These are phyloP conservation scores for Suillus paluster DNA, from an alignment of 768 basidiomycete species.

Conservation along the genomic window DNA sequence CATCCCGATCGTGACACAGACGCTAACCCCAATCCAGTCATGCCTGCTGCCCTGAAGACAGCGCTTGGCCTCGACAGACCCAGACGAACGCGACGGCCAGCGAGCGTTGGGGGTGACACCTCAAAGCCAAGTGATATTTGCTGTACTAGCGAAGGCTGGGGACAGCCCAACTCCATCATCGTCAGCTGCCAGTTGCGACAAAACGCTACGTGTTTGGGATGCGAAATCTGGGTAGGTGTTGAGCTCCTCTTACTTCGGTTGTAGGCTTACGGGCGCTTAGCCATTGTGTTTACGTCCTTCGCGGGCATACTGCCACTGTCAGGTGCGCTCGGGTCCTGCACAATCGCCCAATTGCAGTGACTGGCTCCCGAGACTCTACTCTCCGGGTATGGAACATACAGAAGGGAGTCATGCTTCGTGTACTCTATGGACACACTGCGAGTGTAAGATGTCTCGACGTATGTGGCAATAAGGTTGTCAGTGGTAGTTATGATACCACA, in stretches of 20 bases:
- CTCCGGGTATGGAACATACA: slow-evolving; percentile 95
- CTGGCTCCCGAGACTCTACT: slow-evolving; percentile 86
- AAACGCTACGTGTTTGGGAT: slow-evolving; percentile 92
- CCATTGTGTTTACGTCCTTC: slow-evolving; percentile 76
- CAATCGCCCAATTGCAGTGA: slow-evolving; percentile 85
- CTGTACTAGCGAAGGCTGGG: slow-evolving; percentile 85
- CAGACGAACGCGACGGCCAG: slow-evolving; percentile 20
- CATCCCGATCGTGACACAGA: slow-evolving; percentile 15
- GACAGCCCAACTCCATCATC: slow-evolving; percentile 79
- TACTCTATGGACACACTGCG: slow-evolving; percentile 75
- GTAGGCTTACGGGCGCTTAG: slow-evolving; percentile 29
- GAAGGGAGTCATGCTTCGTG: slow-evolving; percentile 64
- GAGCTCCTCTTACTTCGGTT: neutral
- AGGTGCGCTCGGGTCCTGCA: slow-evolving; percentile 89
- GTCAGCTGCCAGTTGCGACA: slow-evolving; percentile 95
- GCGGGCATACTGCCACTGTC: slow-evolving; percentile 89
- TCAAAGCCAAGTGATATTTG: slow-evolving; percentile 56
- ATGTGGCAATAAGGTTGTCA: slow-evolving; percentile 80
- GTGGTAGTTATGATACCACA: slow-evolving; percentile 92
- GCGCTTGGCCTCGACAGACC: slow-evolving; percentile 52
- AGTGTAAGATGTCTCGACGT: slow-evolving; percentile 92
- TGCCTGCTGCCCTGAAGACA: slow-evolving; percentile 43
- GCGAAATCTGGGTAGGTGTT: slow-evolving; percentile 73
- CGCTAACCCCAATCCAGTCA: slow-evolving; percentile 5
- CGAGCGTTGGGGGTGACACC: slow-evolving; percentile 11